These are phyloP conservation scores for Stachybotrys echinatus DNA, from an alignment of 2,329 filamentous ascomycete genomes.

Conservation along the genomic window DNA sequence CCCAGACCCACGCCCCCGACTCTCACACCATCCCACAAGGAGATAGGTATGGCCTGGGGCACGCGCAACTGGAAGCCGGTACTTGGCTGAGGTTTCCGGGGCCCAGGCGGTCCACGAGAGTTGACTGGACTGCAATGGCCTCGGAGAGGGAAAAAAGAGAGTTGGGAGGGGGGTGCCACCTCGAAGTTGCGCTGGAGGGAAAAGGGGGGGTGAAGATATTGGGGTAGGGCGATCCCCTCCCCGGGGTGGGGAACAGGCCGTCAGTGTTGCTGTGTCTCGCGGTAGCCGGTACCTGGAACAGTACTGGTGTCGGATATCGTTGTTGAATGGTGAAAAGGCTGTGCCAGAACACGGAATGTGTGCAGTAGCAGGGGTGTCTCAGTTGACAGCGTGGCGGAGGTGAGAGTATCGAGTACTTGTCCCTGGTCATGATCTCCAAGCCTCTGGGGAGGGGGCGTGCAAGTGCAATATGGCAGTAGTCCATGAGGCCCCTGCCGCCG, in stretches of 20 bases:
- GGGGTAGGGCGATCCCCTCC: neutral
- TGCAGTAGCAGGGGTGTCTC: neutral
- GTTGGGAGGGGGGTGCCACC: neutral
- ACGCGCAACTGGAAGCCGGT: neutral
- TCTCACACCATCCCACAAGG: neutral
- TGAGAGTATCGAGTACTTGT: neutral
- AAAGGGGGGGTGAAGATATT: neutral
- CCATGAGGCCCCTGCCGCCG: neutral
- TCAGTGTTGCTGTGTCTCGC: neutral
- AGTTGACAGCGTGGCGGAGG: neutral
- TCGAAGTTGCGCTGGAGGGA: conserved; percentile 1
- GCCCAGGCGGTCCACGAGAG: neutral
- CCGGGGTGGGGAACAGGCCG: neutral
- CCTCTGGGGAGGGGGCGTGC: neutral
- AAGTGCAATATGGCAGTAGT: neutral
- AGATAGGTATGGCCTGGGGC: neutral
- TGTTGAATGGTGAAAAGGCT: neutral
- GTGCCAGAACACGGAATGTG: neutral
- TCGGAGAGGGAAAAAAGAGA: neutral
- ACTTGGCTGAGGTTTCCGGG: neutral
- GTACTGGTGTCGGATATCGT: neutral
- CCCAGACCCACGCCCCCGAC: neutral
- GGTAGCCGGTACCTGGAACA: neutral
- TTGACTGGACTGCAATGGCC: neutral
- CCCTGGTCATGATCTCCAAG: neutral